Evolutionary conservation across 2,329 filamentous ascomycete species (phyloP), one percentile per base, ranked within the genome.

Genomic region (Catunica adiposa): DNA sequence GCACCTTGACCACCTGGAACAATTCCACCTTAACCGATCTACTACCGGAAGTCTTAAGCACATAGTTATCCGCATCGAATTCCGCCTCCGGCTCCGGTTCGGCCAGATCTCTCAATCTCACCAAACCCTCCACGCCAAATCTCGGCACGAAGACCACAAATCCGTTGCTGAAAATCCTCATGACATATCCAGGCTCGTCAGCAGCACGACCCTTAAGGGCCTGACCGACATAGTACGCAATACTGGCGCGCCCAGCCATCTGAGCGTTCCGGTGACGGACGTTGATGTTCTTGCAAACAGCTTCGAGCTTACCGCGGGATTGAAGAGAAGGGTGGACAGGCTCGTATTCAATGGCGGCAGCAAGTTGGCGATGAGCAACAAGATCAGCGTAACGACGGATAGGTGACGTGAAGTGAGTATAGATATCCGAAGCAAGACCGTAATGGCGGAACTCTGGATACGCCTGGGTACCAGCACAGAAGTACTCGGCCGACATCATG

Each of bases 401-500:
- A 2, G 92, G 94, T 2, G 86, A 94, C 0, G 92, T 98, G 70
- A 98, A 98, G 69, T 98, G 92, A 1, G 92, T 98, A 73, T 98
- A 98, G 66, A 98, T 98, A 64, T 94, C 86, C 2, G 85, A 89
- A 0, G 94, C 94, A 37, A 98, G 82, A 62, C 92, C 92, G 69
- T 98, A 98, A 71, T 98, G 94, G 54, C 88, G 81, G 76, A 95
- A 98, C 66, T 97, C 92, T 0, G 88, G 84, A 67, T 92, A 90
- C 0, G 89, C 81, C 67, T 96, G 89, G 5, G 89, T 89, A 59
- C 92, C 92, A 0, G 90, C 86, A 70, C 86, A 92, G 70, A 98
- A 98, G 71, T 98, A 98, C 70, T 98, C 92, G 60, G 92, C 92
- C 55, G 88, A 92, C 76, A 95, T 95, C 92, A 98, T 98, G 77